A percentile compares a stretch with the other conserved stretches of the same genome.
Conservation (phyloP, 2,329 filamentous ascomycete genomes). For the Alternaria viburni region DNA sequence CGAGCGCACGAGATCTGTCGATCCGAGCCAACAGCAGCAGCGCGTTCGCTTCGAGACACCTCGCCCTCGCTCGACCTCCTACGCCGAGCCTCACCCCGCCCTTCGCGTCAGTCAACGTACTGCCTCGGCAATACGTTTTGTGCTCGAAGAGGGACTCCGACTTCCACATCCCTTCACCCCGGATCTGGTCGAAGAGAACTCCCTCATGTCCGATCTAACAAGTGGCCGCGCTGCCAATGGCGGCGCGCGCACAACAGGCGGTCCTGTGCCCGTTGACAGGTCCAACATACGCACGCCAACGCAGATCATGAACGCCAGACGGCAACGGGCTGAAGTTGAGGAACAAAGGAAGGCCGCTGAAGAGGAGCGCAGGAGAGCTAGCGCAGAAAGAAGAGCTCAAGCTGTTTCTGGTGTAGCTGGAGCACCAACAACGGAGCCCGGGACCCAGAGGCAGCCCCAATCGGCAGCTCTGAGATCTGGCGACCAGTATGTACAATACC, state of each 20-base stretch:
- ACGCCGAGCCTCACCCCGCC: conserved; percentile 58
- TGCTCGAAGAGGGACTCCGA: conserved; percentile 88
- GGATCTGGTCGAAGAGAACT: conserved; percentile 85
- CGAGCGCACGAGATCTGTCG: conserved; percentile 54
- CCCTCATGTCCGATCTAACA: conserved; percentile 86
- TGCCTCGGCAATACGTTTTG: conserved; percentile 88
- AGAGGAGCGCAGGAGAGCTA: conserved; percentile 56
- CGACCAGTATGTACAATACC: conserved; percentile 38
- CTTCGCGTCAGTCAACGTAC: conserved; percentile 81
- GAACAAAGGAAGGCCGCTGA: conserved; percentile 62
- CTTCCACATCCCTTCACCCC: conserved; percentile 82
- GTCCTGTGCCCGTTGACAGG: conserved; percentile 60
- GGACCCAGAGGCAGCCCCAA: conserved; percentile 37
- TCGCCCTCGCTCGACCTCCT: conserved; percentile 39
- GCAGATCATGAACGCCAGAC: conserved; percentile 89
- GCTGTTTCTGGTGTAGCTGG: conserved; percentile 60
- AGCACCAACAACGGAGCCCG: conserved; percentile 37
- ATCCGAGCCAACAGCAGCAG: conserved; percentile 46
- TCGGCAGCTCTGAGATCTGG: conserved; percentile 30
- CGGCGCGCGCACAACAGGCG: conserved; percentile 59
- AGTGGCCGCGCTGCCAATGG: conserved; percentile 65
- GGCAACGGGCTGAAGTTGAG: conserved; percentile 68
- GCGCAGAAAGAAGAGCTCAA: conserved; percentile 67
- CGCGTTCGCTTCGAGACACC: conserved; percentile 44
- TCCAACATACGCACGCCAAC: conserved; percentile 79